Base-by-base conservation (phyloP, 805 yeast genomes). In the Cyberlindnera meyerae region DNA sequence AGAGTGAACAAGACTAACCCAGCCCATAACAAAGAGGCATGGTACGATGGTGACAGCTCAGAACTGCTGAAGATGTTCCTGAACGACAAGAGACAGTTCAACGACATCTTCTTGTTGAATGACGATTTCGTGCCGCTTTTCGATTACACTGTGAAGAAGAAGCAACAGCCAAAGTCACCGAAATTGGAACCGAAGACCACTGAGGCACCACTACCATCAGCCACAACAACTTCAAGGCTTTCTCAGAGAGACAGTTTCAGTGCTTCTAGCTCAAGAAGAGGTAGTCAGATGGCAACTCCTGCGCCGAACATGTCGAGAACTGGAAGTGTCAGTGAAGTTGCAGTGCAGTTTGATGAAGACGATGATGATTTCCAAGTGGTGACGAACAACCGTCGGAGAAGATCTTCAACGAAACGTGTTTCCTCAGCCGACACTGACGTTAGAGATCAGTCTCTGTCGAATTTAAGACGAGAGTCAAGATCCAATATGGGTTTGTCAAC, bases 51-150 rank as follows among this genome's bases (percentile, higher is more conserved):
- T 11, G 45, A 52, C 18, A 44, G 62, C 4, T 48, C 52, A 6
- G 42, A 40, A 5, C 45, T 66, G 45, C 15, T 69, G 6, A 45
- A 45, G 3, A 47, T 60, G 18, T 73, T 73, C 43, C 41, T 66
- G 11, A 40, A 36, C 11, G 63, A 69, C 32, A 34, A 57, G 6
- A 50, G 56, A 4, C 49, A 37, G 2, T 73, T 65, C 48, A 72
- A 74, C 40, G 60, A 59, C 14, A 51, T 54, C 5, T 73, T 70
- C 39, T 57, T 73, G 40, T 62, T 59, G 8, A 49, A 57, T 20
- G 62, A 59, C 12, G 29, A 42, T 7, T 66, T 65, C 38, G 54
- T 51, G n/a, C 69, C 71, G 2, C 34, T 60, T 11, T 53, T 65
- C 39, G 70, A 66, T 37, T 27, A 51, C 2, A 30, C 40, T 7